Base-by-base conservation (phyloP, 2,329 filamentous ascomycete genomes). In the Colletotrichum eremochloae region DNA sequence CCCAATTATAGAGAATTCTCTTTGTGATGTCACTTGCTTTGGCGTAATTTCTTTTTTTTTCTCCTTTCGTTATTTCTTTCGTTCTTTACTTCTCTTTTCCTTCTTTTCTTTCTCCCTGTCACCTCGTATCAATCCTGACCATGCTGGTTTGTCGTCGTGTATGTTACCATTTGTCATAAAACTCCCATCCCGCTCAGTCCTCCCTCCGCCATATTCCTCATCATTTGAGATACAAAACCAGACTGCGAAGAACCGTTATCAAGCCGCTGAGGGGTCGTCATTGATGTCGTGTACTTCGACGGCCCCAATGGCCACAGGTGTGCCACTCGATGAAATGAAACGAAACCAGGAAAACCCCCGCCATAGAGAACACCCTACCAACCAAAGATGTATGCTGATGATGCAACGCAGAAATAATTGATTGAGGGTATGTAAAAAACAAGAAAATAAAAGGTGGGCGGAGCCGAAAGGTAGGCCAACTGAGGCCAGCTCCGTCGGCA, bases 341-440 rank as follows among this genome's bases (percentile, higher is more conserved):
- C 9, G 36, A 68, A 60, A 56, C n/a, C 29, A 44, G 4, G 5
- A 24, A 31, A 71, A 42, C 3, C 36, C 12, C 42, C 12, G 24
- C 24, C 24, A 31, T 62, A 53, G n/a, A 44, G 57, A 55, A 55
- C 58, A 68, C 58, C 57, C 68, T 68, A 38, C 58, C 68, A 63
- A 55, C 69, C 66, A 64, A 40, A 53, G 61, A 55, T 64, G 58
- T 64, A 64, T 69, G 69, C 60, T 64, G 58, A 60, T 36, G 66
- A 72, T 72, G 69, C 66, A 72, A 69, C 53, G 69, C 69, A 72
- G 66, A 72, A 72, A 63, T 69, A 69, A 53, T 69, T 56, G 69
- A 72, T 64, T 72, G 69, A 64, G 66, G 69, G 65, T 72, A 72
- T 72, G 66, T 71, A 60, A 73, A 63, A 63, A 69, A 67, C 68